phyloP scores from a whole-genome alignment of 2,329 filamentous ascomycete species.

The Penicillium sp. region DNA sequence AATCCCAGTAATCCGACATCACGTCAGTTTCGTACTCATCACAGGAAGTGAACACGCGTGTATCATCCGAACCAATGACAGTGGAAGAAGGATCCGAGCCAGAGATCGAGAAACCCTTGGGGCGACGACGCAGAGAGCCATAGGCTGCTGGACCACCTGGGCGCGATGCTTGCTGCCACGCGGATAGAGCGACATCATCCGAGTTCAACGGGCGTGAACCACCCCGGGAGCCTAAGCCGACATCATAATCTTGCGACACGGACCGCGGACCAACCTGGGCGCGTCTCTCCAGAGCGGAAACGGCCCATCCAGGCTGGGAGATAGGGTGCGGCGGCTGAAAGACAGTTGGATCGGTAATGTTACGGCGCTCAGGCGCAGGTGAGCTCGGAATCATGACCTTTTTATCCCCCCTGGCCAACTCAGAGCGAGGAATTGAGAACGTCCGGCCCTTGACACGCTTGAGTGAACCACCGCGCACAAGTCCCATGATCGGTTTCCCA shows the following conservation, averaged over 20 bases:
- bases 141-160: constrained; percentile 20
- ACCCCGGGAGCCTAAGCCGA: constrained; percentile 20
- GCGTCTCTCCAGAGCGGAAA: constrained; percentile 12
- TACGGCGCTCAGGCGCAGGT: constrained; percentile 33
- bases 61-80: constrained; percentile 62
- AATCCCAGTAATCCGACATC: constrained; percentile 65
- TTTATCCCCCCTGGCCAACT: constrained; percentile 28
- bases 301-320: constrained; percentile 27
- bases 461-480: constrained; percentile 31
- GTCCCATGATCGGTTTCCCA: constrained; percentile 31
- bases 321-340: constrained; percentile 38
- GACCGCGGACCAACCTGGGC: constrained; percentile 22
- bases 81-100: constrained; percentile 62
- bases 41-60: constrained; percentile 56
- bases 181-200: constrained; percentile 30
- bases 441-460: constrained; percentile 32
- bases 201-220: constrained; percentile 27
- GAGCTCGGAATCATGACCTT: constrained; percentile 21
- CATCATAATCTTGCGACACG: constrained; percentile 26
- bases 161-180: constrained; percentile 26
- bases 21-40: constrained; percentile 64
- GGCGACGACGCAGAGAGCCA: constrained; percentile 38
- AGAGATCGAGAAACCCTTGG: constrained; percentile 57
- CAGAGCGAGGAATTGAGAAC: constrained; percentile 30
- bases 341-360: constrained; percentile 43